Evolutionary conservation across 305 asterid species (phyloP).

Genomic region (Caryopteris hybrid): DNA sequence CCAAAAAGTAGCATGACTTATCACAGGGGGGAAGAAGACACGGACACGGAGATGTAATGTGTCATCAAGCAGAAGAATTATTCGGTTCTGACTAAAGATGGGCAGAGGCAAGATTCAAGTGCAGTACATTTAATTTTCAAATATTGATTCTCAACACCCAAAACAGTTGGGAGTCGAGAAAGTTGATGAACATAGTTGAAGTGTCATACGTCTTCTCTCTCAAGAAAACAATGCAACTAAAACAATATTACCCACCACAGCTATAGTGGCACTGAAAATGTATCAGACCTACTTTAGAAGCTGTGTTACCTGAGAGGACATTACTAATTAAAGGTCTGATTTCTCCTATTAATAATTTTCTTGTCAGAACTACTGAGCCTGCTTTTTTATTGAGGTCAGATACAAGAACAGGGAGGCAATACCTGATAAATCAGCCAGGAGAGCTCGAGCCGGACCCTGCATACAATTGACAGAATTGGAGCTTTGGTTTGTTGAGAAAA

Average conservation of each 20-base stretch:
- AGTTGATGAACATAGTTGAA: not conserved
- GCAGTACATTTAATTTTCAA: not conserved
- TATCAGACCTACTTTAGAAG: not conserved
- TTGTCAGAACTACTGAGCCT: not conserved
- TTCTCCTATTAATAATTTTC: not conserved
- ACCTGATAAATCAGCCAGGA: constrained; percentile 99
- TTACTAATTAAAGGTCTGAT: not conserved
- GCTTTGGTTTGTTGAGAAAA: constrained; percentile 2
- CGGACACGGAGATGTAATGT: not conserved
- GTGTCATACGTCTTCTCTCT: not conserved
- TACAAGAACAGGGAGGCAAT: constrained; percentile 16
- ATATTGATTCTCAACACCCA: not conserved
- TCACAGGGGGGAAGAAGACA: not conserved
- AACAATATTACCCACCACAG: not conserved
- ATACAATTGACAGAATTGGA: constrained; percentile 17
- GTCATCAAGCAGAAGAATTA: not conserved
- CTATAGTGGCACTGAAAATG: not conserved
- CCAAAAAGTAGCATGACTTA: constrained; percentile 1
- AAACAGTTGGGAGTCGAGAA: not conserved
- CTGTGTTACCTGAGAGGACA: not conserved
- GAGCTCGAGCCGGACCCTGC: constrained; percentile 99
- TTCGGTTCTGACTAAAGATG: not conserved
- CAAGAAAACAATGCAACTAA: not conserved
- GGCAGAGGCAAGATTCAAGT: not conserved
- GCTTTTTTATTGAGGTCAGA: constrained; percentile 2